A percentile compares a stretch with the other conserved stretches of the same genome.
These are phyloP conservation scores for Phlyctochytrium planicorne DNA, from an alignment of 192 early-diverging fungal species.

Conservation along the genomic window DNA sequence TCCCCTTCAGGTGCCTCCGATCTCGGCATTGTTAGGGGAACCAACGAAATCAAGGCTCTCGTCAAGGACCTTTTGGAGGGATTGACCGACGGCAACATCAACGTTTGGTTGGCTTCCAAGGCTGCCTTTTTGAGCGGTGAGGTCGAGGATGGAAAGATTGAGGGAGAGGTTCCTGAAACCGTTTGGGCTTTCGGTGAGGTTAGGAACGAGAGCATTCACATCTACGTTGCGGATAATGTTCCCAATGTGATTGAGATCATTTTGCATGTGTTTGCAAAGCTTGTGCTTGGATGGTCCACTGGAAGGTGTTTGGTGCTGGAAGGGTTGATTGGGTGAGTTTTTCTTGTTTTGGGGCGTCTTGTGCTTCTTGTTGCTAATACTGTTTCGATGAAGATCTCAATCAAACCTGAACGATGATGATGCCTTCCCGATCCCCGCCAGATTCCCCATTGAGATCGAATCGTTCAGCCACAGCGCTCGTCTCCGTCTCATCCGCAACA, in stretches of 20 bases:
- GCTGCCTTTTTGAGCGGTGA: slow-evolving; percentile 17
- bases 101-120: slow-evolving; percentile 27
- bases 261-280: slow-evolving; percentile 27
- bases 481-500: slow-evolving; percentile 25
- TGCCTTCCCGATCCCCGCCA: slow-evolving; percentile 25
- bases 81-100: slow-evolving; percentile 14
- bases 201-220: slow-evolving; percentile 11
- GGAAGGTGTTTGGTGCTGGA: slow-evolving; percentile 25
- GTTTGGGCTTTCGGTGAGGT: slow-evolving; percentile 29
- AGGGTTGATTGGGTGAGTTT: slow-evolving; percentile 8
- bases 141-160: neutral
- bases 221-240: slow-evolving; percentile 30
- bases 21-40: neutral
- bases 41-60: neutral
- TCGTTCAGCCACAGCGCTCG: slow-evolving; percentile 19
- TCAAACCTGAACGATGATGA: neutral
- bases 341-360: neutral
- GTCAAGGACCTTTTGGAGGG: slow-evolving; percentile 3
- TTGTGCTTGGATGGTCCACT: slow-evolving; percentile 15
- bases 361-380: slow-evolving; percentile 6
- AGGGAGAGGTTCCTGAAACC: slow-evolving; percentile 4
- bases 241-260: slow-evolving; percentile 27
- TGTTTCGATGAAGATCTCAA: slow-evolving; percentile 16
- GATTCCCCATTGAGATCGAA: slow-evolving; percentile 27
- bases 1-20: neutral